Evolutionary conservation across 139 green algal genomes (phyloP), one percentile per base, ranked within the genome.

Genomic region (Chlorella sorokiniana): DNA sequence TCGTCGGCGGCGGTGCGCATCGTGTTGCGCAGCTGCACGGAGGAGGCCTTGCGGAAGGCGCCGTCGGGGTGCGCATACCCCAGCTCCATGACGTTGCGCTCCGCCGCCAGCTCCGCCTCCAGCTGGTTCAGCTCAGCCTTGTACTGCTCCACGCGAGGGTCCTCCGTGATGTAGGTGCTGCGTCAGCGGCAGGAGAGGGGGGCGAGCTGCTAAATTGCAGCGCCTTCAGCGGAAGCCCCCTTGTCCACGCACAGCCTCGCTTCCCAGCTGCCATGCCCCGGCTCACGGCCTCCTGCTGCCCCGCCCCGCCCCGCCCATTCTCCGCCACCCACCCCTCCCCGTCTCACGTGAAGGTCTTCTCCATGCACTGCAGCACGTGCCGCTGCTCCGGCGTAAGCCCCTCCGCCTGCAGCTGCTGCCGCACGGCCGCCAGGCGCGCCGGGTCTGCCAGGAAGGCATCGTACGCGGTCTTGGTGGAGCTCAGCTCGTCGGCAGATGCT

Each of bases 1-100:
- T 97, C 92, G n/a, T 91, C 85, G 35, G 89, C 83, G 3, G 42
- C 38, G 6, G 92, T 92, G 0, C 90, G 86, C 87, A 96, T 93
- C 8, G 64, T 82, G 85, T 92, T 96, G 61, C 94, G 89, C 80
- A 97, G 91, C 86, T 92, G 88, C 70, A 95, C 90, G 27, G 45
- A 83, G 68, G 59, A 81, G 52, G 84, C 87, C 68, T 84, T 84
- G 31, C 75, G 45, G 83, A 93, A 93, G 14, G 76, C 64, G 23
- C 83, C 88, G 27, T 77, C n/a, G 14, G 44, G 1, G 81, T 91
- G 84, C 4, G 69, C 92, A 89, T 94, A 94, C 29, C 91, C 91
- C 48, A 96, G 87, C 11, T 80, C 71, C 88, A 96, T 94, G 33
- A 40, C 80, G 82, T 93, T 93, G 69, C 93, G 86, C 42, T 67